A percentile compares a stretch with the other conserved stretches of the same genome.
Conservation (phyloP, 148 eudicot genomes). For the Talinum fruticosum region DNA sequence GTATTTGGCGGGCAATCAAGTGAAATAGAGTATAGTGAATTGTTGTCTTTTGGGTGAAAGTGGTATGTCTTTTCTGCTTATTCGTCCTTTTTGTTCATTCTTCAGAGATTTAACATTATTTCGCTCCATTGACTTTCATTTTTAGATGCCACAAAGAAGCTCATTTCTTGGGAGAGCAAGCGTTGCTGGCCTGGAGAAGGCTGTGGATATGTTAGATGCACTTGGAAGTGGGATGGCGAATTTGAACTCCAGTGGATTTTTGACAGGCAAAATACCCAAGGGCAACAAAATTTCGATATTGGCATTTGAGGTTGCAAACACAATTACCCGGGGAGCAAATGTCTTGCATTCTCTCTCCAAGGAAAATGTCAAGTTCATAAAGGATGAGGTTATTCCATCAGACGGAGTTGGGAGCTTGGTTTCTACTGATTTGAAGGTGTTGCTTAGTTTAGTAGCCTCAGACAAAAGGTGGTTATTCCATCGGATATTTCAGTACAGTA, state of each 20-base stretch:
- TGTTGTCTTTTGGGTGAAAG: not conserved
- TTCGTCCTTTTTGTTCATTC: not conserved
- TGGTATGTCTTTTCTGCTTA: not conserved
- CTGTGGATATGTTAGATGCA: constrained; percentile 87
- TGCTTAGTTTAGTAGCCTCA: constrained; percentile 71
- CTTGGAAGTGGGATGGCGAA: constrained; percentile 88
- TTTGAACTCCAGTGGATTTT: constrained; percentile 73
- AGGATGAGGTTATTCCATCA: constrained; percentile 61
- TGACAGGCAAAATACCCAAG: constrained; percentile 57
- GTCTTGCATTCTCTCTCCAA: constrained; percentile 69
- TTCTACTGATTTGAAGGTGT: constrained; percentile 63
- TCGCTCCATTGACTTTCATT: not conserved
- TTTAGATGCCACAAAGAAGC: constrained; percentile 48
- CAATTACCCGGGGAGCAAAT: constrained; percentile 69
- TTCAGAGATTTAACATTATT: not conserved
- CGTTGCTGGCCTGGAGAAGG: constrained; percentile 67
- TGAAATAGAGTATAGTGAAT: not conserved
- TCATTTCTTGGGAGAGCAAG: constrained; percentile 89
- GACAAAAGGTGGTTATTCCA: constrained; percentile 70
- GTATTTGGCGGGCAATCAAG: not conserved
- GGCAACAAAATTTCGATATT: constrained; percentile 71
- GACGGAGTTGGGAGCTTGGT: constrained; percentile 72
- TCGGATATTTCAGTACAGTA: not conserved
- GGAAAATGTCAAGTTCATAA: constrained; percentile 57
- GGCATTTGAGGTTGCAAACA: constrained; percentile 96